phyloP scores from a whole-genome alignment of 805 yeast genomes.

The Nadsonia fulvescens region DNA sequence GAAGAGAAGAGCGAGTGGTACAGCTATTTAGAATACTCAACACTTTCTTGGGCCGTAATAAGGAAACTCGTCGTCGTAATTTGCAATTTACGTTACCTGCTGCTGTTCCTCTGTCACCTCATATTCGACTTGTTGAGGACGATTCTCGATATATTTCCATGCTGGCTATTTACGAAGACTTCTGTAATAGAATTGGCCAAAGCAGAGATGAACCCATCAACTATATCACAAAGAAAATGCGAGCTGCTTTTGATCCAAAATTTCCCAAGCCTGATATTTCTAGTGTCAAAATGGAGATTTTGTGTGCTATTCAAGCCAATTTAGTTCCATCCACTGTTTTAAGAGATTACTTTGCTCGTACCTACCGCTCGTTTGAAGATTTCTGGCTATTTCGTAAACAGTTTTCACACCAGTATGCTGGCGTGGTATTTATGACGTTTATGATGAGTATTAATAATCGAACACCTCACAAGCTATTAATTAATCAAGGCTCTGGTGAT shows the following conservation, averaged over 20 bases:
- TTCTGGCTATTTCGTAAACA: constrained; percentile 96
- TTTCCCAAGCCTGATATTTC: constrained; percentile 84
- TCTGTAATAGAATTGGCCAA: constrained; percentile 53
- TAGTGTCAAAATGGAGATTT: constrained; percentile 77
- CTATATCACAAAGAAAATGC: constrained; percentile 65
- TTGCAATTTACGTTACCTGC: constrained; percentile 74
- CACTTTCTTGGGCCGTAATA: constrained; percentile 59
- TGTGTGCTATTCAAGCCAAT: constrained; percentile 74
- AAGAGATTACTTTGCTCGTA: constrained; percentile 53
- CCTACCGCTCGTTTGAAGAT: constrained; percentile 69
- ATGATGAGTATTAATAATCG: constrained; percentile 88
- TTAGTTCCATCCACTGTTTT: constrained; percentile 73
- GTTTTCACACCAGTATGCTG: constrained; percentile 86
- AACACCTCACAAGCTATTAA: constrained; percentile 82
- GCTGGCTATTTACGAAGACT: constrained; percentile 75
- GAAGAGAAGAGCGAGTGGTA: constrained; percentile 88
- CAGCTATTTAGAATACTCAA: constrained; percentile 83
- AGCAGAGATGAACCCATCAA: constrained; percentile 82
- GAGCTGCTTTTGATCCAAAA: constrained; percentile 86
- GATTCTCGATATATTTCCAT: constrained; percentile 59
- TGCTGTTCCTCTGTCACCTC: constrained; percentile 89
- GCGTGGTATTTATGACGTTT: constrained; percentile 79
- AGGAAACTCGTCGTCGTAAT: constrained; percentile 74
- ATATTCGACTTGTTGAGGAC: constrained; percentile 75
- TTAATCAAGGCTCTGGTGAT: constrained; percentile 65